Percentiles rank a stretch among this genome's conserved stretches.
Conservation (phyloP, 768 basidiomycete genomes). For the Trametes sanguinea region DNA sequence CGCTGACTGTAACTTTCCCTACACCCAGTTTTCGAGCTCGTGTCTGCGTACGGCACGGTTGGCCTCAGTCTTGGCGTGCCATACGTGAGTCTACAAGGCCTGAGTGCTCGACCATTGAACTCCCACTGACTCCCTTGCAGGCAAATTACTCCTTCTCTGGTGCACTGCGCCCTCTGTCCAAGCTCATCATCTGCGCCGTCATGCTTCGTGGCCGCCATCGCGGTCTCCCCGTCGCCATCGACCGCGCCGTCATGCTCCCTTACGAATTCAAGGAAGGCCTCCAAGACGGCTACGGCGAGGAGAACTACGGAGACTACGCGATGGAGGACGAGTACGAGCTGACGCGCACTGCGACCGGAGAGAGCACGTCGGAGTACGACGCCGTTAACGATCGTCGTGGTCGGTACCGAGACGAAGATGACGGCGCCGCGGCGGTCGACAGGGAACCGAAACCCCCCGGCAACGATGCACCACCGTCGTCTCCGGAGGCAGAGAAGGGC, state of each 20-base stretch:
- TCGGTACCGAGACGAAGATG: too few species aligned
- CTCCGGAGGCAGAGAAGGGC: too few species aligned
- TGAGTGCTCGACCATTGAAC: conserved; percentile 13
- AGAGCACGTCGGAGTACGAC: too few species aligned
- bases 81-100: conserved; percentile 49
- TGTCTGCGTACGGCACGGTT: conserved; percentile 87
- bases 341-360: background rate
- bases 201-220: conserved; percentile 96
- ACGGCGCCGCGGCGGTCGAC: conserved; percentile 48
- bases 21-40: conserved; percentile 74
- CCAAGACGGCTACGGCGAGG: conserved; percentile 8
- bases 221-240: conserved; percentile 84
- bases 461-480: too few species aligned
- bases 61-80: conserved; percentile 89
- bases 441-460: conserved; percentile 71
- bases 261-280: conserved; percentile 29
- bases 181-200: conserved; percentile 82
- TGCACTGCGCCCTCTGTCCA: conserved; percentile 76
- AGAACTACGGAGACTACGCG: conserved; percentile 9
- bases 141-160: conserved; percentile 82
- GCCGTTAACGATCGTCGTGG: too few species aligned
- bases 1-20: background rate
- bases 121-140: conserved; percentile 39
- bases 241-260: conserved; percentile 83
- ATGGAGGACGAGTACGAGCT: background rate